phyloP scores from a whole-genome alignment of 2,329 filamentous ascomycete genomes.

The Phaeosphaeria sp. region DNA sequence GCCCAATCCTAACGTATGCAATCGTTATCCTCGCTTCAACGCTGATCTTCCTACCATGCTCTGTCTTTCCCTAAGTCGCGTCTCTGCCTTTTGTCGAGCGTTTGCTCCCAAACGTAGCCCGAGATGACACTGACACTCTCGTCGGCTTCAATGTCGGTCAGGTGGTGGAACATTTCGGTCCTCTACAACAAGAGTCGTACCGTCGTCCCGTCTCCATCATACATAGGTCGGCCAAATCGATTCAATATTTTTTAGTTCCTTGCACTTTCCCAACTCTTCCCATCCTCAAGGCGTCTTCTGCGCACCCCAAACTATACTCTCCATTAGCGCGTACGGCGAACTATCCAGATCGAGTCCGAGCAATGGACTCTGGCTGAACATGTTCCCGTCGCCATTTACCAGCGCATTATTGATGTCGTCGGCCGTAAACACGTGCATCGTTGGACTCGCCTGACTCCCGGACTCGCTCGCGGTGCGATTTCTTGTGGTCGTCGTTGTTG shows the following conservation, averaged over 20 bases:
- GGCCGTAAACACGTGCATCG: slow-evolving; percentile 41
- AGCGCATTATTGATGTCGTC: slow-evolving; percentile 48
- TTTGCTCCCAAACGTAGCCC: background rate
- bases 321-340: slow-evolving; percentile 57
- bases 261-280: background rate
- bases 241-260: background rate
- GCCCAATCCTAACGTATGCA: too few relatives aligned
- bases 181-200: background rate
- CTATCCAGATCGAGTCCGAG: slow-evolving; percentile 50
- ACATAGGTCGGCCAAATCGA: background rate
- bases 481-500: slow-evolving; percentile 18
- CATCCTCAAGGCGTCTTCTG: slow-evolving; percentile 37
- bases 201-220: too few relatives aligned
- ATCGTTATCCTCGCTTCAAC: background rate
- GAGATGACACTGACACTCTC: too few relatives aligned
- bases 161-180: too few relatives aligned
- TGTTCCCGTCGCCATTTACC: slow-evolving; percentile 36
- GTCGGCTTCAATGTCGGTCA: too few relatives aligned
- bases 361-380: slow-evolving; percentile 44
- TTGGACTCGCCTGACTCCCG: slow-evolving; percentile 41
- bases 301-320: slow-evolving; percentile 56
- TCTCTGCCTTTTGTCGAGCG: background rate
- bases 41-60: background rate
- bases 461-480: slow-evolving; percentile 34
- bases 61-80: background rate